Evolutionary conservation across 257 asterid species (phyloP).

Genomic region (Solanum microdontum): DNA sequence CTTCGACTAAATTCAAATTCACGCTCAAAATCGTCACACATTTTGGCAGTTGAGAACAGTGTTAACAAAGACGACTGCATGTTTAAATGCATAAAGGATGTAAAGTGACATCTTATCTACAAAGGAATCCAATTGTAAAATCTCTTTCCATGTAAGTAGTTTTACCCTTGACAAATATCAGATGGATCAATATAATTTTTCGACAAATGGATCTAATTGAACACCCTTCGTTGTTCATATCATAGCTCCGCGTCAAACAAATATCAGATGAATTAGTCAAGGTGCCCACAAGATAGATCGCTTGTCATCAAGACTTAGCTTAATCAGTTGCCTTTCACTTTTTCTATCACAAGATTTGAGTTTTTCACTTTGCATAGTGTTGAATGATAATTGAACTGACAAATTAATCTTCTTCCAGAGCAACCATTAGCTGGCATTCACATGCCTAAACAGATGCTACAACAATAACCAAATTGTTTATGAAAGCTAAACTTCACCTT

Average conservation of each 20-base stretch:
- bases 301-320: not conserved
- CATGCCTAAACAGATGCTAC: not conserved
- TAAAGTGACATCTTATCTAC: not conserved
- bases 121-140: not conserved
- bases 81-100: not conserved
- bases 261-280: not conserved
- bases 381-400: not conserved
- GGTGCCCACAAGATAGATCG: not conserved
- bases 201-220: not conserved
- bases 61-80: not conserved
- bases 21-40: not conserved
- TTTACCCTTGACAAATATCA: too few relatives aligned
- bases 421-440: not conserved
- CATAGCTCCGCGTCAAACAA: too few relatives aligned
- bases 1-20: too few relatives aligned
- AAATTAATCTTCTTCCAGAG: not conserved
- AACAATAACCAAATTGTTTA: not conserved
- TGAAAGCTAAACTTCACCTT: not conserved
- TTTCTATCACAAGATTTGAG: not conserved
- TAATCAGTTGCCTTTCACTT: not conserved
- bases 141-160: not conserved
- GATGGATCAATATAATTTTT: too few relatives aligned
- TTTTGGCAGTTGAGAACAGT: not conserved
- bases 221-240: not conserved
- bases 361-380: not conserved